Evolutionary conservation across 345 rosid species (phyloP), one percentile per base, ranked within the genome.

Genomic region (Bruguiera gymnorhiza): DNA sequence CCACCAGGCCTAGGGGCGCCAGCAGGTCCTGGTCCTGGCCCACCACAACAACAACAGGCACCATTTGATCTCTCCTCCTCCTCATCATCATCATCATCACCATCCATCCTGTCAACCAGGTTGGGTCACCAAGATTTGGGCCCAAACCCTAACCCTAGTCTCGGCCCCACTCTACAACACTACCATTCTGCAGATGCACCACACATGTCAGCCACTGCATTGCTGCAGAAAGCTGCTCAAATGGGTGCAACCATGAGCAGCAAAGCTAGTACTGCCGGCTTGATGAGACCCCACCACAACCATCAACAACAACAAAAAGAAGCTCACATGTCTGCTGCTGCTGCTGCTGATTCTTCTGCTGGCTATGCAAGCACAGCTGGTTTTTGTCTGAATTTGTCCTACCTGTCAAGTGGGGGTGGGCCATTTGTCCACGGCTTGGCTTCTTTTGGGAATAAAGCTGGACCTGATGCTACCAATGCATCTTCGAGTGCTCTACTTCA

Each of bases 151-250:
- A 91, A 73, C 82, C 84, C 86, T 79, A 84, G 73, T 68, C 74
- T 74, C 37, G 80, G 74, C 7, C 74, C 82, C 76, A 77, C 82
- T 18, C 69, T 83, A 66, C 76, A 73, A 52, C 66, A 73, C 67
- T 65, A 53, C 63, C 80, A 60, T 10, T 13, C 72, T n/a, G 61
- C 70, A 26, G 27, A 72, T 20, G 78, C 77, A 39, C 83, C 90
- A 59, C 89, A 83, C 63, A 87, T 90, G 94, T 90, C 97, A 79
- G 97, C 97, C 23, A 90, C 97, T 65, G 97, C 94, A 70, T 83
- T 90, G 80, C 97, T 90, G 67, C 97, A 90, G 75, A 90, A 85
- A 64, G 97, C 97, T 32, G 87, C 97, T 37, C 93, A 88, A 75
- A 88, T 90, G 92, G 92, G 97, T 26, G 82, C 88, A 56, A 74